Evolutionary conservation across 441 rosid genomes (phyloP).

Genomic region (Lepidium campestre): DNA sequence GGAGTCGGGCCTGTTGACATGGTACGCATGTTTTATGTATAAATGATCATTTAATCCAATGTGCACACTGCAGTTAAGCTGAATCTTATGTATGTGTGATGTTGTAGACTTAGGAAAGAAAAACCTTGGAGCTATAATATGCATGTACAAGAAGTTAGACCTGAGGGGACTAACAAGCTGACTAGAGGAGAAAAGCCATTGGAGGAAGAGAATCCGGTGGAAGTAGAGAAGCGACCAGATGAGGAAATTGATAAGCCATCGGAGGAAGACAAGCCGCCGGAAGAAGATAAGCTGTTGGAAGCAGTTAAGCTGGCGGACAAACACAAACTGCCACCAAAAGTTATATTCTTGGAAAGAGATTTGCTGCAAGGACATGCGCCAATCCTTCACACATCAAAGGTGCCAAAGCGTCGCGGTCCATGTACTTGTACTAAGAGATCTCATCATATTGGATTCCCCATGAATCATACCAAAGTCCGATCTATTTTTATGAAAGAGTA

Average conservation of each 20-base stretch:
- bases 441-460: slow-evolving; percentile 9
- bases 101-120: slow-evolving; percentile 3
- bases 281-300: not conserved
- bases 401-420: not conserved
- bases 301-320: not conserved
- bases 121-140: not conserved
- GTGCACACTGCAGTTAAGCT: too few relatives aligned
- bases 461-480: not conserved
- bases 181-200: not conserved
- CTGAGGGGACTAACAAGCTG: not conserved
- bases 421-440: not conserved
- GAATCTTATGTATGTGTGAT: not conserved
- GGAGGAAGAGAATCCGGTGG: not conserved
- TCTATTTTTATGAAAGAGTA: slow-evolving; percentile 21
- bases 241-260: too few relatives aligned
- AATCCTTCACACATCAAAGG: slow-evolving; percentile 13
- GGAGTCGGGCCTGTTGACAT: too few relatives aligned
- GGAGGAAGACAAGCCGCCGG: not conserved
- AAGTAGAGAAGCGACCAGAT: too few relatives aligned
- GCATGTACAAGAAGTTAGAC: not conserved
- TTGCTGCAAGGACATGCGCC: not conserved
- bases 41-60: too few relatives aligned
- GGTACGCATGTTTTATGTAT: too few relatives aligned
- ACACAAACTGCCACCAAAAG: not conserved
- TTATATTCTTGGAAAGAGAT: not conserved